Base-by-base conservation (phyloP, 129 eudicot species). In the Saussurea involucrata region DNA sequence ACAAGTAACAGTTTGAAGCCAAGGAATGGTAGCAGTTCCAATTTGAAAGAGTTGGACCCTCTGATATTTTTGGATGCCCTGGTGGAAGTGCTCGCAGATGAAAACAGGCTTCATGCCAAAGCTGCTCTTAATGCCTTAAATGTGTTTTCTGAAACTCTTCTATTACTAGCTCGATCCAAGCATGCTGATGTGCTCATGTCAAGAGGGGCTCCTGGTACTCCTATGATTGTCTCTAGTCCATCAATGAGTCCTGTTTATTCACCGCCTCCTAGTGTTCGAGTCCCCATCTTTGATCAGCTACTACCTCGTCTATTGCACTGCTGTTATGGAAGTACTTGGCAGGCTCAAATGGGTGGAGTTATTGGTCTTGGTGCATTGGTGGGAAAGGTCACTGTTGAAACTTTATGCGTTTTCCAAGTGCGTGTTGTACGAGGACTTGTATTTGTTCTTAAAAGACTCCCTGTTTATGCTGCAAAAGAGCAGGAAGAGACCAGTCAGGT, bases 401-500 rank as follows among this genome's bases (percentile, higher is more conserved):
- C 90, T 37, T 79, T 95, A 68, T 95, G 96, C 69, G 83, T 79
- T 42, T 95, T 95, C 68, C 99, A 95, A 87, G 97, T 95, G 40
- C 88, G 87, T 55, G 82, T 95, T 70, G 90, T 90, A 28, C 82
- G 96, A 18, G 99, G 97, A 34, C 89, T 95, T 13, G 91, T 95
- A 46, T 92, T 80, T 85, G 99, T 92, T 78, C 95, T 95, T 60
- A 95, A 92, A 83, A 90, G 95, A 78, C 99, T 92, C 72, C 99
- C 99, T 75, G 76, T 87, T 67, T 95, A 89, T 86, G 97, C 99
- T 78, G 87, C 90, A 13, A 95, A 88, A 87, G 97, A 95, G 88
- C 94, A 86, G 74, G 99, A 95, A 82, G 99, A 95, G 86, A 92
- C 99, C 8, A 92, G 96, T 73, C 99, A 95, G 88, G 99, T 95